Conservation (phyloP, 2,329 filamentous ascomycete species). For the Fusarium equiseti region DNA sequence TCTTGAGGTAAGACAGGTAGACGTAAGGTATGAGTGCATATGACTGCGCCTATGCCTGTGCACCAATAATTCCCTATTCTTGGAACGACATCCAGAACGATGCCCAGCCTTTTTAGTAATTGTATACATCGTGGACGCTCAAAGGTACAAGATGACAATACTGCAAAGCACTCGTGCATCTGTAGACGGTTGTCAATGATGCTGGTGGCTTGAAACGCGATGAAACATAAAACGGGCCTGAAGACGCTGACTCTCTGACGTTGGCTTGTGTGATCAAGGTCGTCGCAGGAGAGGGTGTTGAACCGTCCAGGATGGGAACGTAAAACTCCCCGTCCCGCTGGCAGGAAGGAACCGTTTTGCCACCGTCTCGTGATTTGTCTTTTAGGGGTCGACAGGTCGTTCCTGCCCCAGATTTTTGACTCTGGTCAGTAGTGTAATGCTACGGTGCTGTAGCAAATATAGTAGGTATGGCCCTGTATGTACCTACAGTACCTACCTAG, state of each 20-base stretch:
- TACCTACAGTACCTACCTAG: neutral
- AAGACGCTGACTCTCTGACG: slow-evolving; percentile 10
- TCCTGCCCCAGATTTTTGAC: slow-evolving; percentile 40
- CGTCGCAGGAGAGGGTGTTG: slow-evolving; percentile 17
- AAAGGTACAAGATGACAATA: neutral
- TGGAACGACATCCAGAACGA: neutral
- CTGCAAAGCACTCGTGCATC: slow-evolving; percentile 6
- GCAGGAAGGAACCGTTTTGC: slow-evolving; percentile 35
- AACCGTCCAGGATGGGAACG: slow-evolving; percentile 26
- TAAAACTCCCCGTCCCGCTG: slow-evolving; percentile 40
- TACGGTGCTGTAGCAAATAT: neutral
- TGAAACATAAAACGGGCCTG: slow-evolving; percentile 33
- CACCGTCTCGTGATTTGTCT: slow-evolving; percentile 33
- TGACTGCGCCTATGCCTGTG: neutral
- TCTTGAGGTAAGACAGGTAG: neutral
- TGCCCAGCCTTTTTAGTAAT: neutral
- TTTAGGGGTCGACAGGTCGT: neutral
- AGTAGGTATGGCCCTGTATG: neutral
- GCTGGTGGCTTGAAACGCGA: slow-evolving; percentile 29
- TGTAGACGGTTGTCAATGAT: slow-evolving; percentile 21
- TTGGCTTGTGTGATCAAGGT: slow-evolving; percentile 24
- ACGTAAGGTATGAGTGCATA: neutral
- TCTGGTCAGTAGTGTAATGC: slow-evolving; percentile 20
- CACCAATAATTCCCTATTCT: neutral
- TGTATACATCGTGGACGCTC: neutral